Evolutionary conservation across 2,329 filamentous ascomycete genomes (phyloP).

Genomic region (Aspergillus ibericus): DNA sequence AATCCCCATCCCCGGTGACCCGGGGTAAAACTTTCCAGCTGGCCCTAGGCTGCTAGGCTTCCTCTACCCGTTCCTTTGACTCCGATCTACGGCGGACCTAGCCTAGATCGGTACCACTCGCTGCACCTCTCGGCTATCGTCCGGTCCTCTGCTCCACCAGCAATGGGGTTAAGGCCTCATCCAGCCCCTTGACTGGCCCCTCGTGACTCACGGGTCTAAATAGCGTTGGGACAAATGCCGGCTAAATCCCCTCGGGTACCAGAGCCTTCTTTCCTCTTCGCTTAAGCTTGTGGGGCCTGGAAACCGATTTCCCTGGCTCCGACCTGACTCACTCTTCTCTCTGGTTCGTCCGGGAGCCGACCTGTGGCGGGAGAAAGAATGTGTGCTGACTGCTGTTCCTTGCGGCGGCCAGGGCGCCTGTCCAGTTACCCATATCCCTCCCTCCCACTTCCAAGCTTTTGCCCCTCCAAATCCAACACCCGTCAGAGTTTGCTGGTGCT

Average conservation of each 20-base stretch:
- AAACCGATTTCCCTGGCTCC: neutral
- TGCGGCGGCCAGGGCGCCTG: neutral
- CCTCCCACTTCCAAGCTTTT: neutral
- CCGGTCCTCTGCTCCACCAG: neutral
- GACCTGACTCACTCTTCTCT: neutral
- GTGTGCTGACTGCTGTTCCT: neutral
- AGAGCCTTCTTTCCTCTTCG: neutral
- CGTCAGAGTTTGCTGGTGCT: neutral
- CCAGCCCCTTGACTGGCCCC: constrained; percentile 1
- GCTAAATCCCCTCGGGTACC: constrained; percentile 1
- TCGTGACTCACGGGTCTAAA: neutral
- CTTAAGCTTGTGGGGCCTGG: constrained; percentile 4
- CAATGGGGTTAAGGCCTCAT: constrained; percentile 1
- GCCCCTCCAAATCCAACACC: neutral
- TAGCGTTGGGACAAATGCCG: constrained; percentile 1
- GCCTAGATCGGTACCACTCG: neutral
- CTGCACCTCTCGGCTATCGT: constrained; percentile 1
- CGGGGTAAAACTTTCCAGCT: neutral
- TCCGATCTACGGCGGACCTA: neutral
- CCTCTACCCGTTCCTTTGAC: neutral
- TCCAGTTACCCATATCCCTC: neutral
- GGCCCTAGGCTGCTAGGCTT: neutral
- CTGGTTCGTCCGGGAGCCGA: constrained; percentile 5
- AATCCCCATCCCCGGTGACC: neutral
- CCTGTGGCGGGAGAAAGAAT: neutral